These are phyloP conservation scores for Ramaria sp. DNA, from an alignment of 768 basidiomycete species.

Conservation along the genomic window DNA sequence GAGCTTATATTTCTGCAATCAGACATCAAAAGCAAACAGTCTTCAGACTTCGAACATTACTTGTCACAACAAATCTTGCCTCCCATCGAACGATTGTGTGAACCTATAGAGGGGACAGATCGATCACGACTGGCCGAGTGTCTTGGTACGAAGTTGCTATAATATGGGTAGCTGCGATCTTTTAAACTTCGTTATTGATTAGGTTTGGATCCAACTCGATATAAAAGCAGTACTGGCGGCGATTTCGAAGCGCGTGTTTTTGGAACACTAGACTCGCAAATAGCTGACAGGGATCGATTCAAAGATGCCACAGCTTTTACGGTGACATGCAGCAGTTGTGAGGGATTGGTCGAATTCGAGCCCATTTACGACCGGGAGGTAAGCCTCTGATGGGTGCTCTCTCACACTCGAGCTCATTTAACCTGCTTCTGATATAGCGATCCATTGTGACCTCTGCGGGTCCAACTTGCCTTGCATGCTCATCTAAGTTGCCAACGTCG, in stretches of 20 bases:
- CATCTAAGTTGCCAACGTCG: constrained; percentile 34
- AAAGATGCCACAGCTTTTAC: constrained; percentile 59
- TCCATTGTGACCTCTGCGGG: constrained; percentile 58
- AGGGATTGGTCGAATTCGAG: constrained; percentile 43
- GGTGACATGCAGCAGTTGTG: constrained; percentile 70
- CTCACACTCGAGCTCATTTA: not conserved
- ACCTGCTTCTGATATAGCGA: constrained; percentile 30
- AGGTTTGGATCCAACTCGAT: constrained; percentile 57
- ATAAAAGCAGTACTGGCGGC: constrained; percentile 25
- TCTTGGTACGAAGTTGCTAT: constrained; percentile 53
- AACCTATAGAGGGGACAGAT: constrained; percentile 94
- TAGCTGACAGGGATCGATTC: constrained; percentile 83
- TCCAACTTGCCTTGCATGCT: constrained; percentile 54
- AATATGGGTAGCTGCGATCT: constrained; percentile 5
- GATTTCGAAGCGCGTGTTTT: constrained; percentile 55
- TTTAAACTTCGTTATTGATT: constrained; percentile 1
- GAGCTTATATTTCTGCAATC: constrained; percentile 11
- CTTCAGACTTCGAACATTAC: constrained; percentile 82
- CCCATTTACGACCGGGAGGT: constrained; percentile 54
- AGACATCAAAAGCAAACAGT: constrained; percentile 2
- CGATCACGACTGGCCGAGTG: constrained; percentile 88
- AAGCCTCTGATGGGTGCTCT: constrained; percentile 12
- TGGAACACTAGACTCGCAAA: constrained; percentile 75
- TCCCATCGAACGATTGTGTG: constrained; percentile 90
- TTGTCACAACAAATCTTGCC: constrained; percentile 86